A percentile compares a stretch with the other conserved stretches of the same genome.
These are phyloP conservation scores for Penicillium cataractarum DNA, from an alignment of 495 filamentous ascomycete species.

Conservation along the genomic window DNA sequence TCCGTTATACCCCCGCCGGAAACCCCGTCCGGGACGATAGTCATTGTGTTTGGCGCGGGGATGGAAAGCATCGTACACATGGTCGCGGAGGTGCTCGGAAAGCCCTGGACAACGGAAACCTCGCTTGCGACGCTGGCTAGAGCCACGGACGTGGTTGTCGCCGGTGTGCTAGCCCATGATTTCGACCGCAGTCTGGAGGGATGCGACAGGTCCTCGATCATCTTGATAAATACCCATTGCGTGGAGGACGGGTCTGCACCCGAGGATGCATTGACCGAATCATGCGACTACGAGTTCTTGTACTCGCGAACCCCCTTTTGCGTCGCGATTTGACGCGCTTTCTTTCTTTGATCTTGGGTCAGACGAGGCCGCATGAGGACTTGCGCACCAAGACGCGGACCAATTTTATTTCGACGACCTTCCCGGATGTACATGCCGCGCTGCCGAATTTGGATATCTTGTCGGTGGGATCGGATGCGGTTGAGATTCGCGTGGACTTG, in stretches of 20 bases:
- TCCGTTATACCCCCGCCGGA: slow-evolving; percentile 1
- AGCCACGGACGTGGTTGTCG: slow-evolving; percentile 56
- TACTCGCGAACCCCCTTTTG: slow-evolving; percentile 70
- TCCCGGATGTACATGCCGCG: slow-evolving; percentile 82
- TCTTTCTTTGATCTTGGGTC: slow-evolving; percentile 74
- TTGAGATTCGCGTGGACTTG: slow-evolving; percentile 81
- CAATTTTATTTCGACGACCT: slow-evolving; percentile 84
- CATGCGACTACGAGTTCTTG: slow-evolving; percentile 81
- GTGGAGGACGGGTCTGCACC: slow-evolving; percentile 69
- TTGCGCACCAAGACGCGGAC: slow-evolving; percentile 75
- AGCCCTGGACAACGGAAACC: slow-evolving; percentile 60
- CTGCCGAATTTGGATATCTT: slow-evolving; percentile 82
- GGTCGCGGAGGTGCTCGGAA: slow-evolving; percentile 70
- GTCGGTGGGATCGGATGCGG: slow-evolving; percentile 80
- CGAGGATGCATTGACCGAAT: slow-evolving; percentile 62
- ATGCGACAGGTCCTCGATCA: slow-evolving; percentile 50
- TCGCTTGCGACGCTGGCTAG: slow-evolving; percentile 54
- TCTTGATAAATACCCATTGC: slow-evolving; percentile 74
- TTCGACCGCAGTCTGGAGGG: slow-evolving; percentile 55
- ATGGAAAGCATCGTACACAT: slow-evolving; percentile 68
- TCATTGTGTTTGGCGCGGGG: slow-evolving; percentile 62
- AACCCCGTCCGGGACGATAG: slow-evolving; percentile 40
- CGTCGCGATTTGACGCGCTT: slow-evolving; percentile 78
- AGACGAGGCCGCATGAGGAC: slow-evolving; percentile 72
- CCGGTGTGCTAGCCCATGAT: slow-evolving; percentile 58